phyloP scores from a whole-genome alignment of 2,329 filamentous ascomycete genomes.

The Tympanopsis confertula region DNA sequence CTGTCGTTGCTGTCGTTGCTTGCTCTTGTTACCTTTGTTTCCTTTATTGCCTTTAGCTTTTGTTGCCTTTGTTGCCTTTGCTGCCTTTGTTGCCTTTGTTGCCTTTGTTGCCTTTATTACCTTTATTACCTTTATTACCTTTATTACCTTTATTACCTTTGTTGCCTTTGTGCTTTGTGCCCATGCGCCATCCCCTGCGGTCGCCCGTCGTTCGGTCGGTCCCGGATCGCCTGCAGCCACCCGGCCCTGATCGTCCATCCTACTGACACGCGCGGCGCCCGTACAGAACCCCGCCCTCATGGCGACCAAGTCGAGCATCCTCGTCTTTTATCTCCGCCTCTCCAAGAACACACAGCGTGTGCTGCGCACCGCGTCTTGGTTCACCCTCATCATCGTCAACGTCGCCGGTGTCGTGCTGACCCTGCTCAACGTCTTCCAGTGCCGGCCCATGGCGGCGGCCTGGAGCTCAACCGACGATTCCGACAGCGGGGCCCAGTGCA shows the following conservation, averaged over 20 bases:
- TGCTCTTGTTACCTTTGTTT: not conserved
- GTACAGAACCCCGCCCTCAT: slow-evolving; percentile 76
- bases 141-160: too few species aligned
- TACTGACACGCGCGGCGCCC: slow-evolving; percentile 4
- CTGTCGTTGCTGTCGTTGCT: not conserved
- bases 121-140: too few species aligned
- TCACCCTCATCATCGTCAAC: slow-evolving; percentile 68
- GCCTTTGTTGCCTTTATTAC: too few species aligned
- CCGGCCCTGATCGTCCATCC: too few species aligned
- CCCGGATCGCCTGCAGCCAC: too few species aligned
- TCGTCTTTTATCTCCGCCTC: slow-evolving; percentile 79
- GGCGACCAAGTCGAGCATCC: slow-evolving; percentile 84
- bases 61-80: too few species aligned
- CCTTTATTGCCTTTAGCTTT: too few species aligned
- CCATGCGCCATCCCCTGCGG: too few species aligned
- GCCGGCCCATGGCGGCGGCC: slow-evolving; percentile 59
- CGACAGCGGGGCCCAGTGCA: slow-evolving; percentile 26
- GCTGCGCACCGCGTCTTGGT: slow-evolving; percentile 72
- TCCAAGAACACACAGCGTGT: slow-evolving; percentile 66
- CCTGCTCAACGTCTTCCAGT: slow-evolving; percentile 80
- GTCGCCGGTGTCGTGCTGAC: slow-evolving; percentile 68
- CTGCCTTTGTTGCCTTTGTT: too few species aligned
- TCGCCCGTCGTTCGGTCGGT: not conserved
- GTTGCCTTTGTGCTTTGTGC: too few species aligned
- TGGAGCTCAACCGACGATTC: slow-evolving; percentile 24